Base-by-base conservation (phyloP, 2,329 filamentous ascomycete species). In the Scolecobasidium constrictum region DNA sequence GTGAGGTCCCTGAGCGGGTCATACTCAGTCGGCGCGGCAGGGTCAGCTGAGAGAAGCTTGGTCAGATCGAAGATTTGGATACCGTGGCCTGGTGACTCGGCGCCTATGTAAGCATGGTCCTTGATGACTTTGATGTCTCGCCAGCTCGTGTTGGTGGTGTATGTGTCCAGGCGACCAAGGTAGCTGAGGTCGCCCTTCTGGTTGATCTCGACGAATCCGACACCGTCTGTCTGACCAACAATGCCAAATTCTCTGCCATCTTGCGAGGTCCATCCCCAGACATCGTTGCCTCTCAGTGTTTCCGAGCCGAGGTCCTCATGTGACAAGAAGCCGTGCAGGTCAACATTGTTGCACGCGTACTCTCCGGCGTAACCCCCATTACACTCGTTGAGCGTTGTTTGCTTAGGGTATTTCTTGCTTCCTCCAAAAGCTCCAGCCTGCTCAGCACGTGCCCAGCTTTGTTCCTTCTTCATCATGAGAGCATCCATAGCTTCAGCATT, bases 51-150 rank as follows among this genome's bases (percentile, higher is more conserved):
- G 36, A 31, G 26, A 11, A 52, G 48, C 48, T 56, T 69, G 45
- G 56, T 58, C 63, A 72, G 60, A 55, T 73, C 69, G 49, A 73
- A 73, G 54, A 72, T 58, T 52, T 72, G 69, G 34, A 73, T 58
- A 21, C 66, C 65, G 53, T 73, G 68, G 48, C 61, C 54, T 40
- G 50, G 46, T 34, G 68, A 65, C 47, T 66, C 63, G 11, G 58
- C 57, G n/a, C 62, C 62, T 45, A 65, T 62, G 44, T 61, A 51
- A 40, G 63, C 60, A 44, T 64, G 67, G 45, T 59, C 54, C 44
- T 64, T 58, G 51, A 64, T 49, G 45, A 56, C 49, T 43, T 59
- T 55, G 40, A 65, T 63, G 43, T 66, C 63, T 43, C 57, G 56
- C 59, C 60, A 60, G 2, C 53, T 50, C 3, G 54, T 55, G 6